Base-by-base conservation (phyloP, 179 eudicot genomes). In the Beta corolliflora region DNA sequence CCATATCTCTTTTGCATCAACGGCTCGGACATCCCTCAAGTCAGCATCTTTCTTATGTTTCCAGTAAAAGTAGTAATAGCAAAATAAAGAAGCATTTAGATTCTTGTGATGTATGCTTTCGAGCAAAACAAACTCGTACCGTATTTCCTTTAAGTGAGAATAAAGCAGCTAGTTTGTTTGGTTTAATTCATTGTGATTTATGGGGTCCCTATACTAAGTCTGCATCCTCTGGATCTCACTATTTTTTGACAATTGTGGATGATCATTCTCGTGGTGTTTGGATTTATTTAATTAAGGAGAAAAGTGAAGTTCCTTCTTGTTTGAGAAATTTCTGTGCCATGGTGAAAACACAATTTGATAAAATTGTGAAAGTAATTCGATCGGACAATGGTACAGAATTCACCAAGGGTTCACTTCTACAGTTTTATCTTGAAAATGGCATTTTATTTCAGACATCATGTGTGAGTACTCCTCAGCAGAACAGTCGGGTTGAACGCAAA, bases 181-280 rank as follows among this genome's bases (percentile, higher is more conserved):
- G 54, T 1, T 23, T 79, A 18, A 56, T 79, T 4, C 77, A 79
- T 70, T 69, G 68, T 71, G 76, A 79, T 70, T 4, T 79, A 5
- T 79, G 69, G 76, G 76, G 81, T 0, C 46, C 69, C 1, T 71
- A 48, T 79, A 46, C 16, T 1, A n/a, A 23, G 12, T 0, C 36
- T 8, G 9, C 50, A 2, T 70, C 23, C 45, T 14, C 23, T 44
- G 76, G 67, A 1, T 23, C 50, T 15, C 29, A n/a, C 8, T 69
- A 54, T 56, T 79, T 79, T n/a, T 18, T 79, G 3, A 79, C 81
- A 16, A 69, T 79, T 15, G 76, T 76, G 9, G 68, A n/a, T n/a
- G n/a, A n/a, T n/a, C n/a, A n/a, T n/a, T n/a, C n/a, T n/a, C n/a
- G n/a, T n/a, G n/a, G n/a, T n/a, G n/a, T n/a, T n/a, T n/a, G n/a